Conservation (phyloP, 129 eudicot genomes). For the Ambrosia artemisiifolia region DNA sequence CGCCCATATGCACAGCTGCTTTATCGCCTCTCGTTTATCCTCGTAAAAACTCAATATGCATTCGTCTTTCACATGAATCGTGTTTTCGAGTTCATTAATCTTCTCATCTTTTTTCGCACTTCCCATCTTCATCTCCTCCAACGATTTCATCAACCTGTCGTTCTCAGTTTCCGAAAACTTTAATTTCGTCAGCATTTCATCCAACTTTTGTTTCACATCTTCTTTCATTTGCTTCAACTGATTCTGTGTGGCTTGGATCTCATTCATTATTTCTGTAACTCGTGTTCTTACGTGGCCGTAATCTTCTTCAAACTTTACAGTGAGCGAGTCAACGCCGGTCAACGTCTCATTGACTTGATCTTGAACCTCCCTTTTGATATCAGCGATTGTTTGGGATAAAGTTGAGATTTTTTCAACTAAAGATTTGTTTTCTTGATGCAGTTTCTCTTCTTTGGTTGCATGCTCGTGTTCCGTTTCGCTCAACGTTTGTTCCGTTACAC, state of each 20-base stretch:
- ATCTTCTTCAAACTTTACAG: slow-evolving; percentile 77
- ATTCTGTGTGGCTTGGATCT: slow-evolving; percentile 45
- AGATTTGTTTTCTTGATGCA: slow-evolving; percentile 48
- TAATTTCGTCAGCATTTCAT: slow-evolving; percentile 21
- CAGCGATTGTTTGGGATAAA: slow-evolving; percentile 33
- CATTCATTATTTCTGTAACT: slow-evolving; percentile 50
- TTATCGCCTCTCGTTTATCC: slow-evolving; percentile 80
- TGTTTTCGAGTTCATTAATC: slow-evolving; percentile 41
- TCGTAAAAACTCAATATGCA: slow-evolving; percentile 44
- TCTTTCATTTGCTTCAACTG: slow-evolving; percentile 46
- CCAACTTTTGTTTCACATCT: slow-evolving; percentile 23
- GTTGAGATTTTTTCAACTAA: slow-evolving; percentile 48
- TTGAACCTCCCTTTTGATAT: slow-evolving; percentile 40
- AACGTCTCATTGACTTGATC: slow-evolving; percentile 46
- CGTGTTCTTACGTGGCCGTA: slow-evolving; percentile 57
- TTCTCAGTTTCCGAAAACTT: slow-evolving; percentile 36
- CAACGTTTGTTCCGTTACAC: slow-evolving; percentile 72
- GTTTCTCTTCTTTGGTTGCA: slow-evolving; percentile 45
- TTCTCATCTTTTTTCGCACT: slow-evolving; percentile 38
- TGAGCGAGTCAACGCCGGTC: slow-evolving; percentile 49
- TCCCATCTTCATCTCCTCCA: slow-evolving; percentile 11
- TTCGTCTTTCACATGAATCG: slow-evolving; percentile 50
- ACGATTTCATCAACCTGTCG: slow-evolving; percentile 24
- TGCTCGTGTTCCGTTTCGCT: slow-evolving; percentile 65
- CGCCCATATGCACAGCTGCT: slow-evolving; percentile 72